Conservation (phyloP, 257 asterid species). For the Przewalskia tangutica region DNA sequence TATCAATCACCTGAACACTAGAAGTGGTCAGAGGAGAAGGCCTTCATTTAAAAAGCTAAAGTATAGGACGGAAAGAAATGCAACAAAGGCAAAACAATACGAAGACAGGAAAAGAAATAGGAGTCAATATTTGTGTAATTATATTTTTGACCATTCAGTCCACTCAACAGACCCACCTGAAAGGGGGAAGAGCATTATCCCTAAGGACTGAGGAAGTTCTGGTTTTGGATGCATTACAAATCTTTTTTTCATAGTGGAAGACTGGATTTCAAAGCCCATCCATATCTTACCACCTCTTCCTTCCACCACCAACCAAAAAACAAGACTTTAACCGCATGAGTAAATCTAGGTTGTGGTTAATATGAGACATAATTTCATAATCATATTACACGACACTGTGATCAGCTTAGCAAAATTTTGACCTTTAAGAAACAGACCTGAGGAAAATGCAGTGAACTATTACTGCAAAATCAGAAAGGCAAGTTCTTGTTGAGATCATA, state of each 20-base stretch:
- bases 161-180: slow-evolving; percentile 48
- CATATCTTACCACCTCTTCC: slow-evolving; percentile 31
- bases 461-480: background rate
- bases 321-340: slow-evolving; percentile 12
- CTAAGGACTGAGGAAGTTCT: slow-evolving; percentile 27
- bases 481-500: background rate
- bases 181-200: slow-evolving; percentile 26
- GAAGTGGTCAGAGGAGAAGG: slow-evolving; percentile 1
- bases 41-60: background rate
- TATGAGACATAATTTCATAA: background rate
- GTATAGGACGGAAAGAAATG: slow-evolving; percentile 16
- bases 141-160: slow-evolving; percentile 53
- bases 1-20: slow-evolving; percentile 18
- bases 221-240: slow-evolving; percentile 33
- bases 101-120: slow-evolving; percentile 66
- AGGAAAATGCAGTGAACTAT: background rate
- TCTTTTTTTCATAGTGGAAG: slow-evolving; percentile 53
- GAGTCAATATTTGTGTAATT: slow-evolving; percentile 60
- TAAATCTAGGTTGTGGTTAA: slow-evolving; percentile 17
- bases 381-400: background rate
- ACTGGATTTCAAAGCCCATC: slow-evolving; percentile 51
- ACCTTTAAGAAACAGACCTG: background rate
- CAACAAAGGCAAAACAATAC: slow-evolving; percentile 25
- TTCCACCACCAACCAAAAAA: slow-evolving; percentile 43
- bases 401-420: background rate